phyloP scores from a whole-genome alignment of 768 basidiomycete species.

The Tremella mesenterica region DNA sequence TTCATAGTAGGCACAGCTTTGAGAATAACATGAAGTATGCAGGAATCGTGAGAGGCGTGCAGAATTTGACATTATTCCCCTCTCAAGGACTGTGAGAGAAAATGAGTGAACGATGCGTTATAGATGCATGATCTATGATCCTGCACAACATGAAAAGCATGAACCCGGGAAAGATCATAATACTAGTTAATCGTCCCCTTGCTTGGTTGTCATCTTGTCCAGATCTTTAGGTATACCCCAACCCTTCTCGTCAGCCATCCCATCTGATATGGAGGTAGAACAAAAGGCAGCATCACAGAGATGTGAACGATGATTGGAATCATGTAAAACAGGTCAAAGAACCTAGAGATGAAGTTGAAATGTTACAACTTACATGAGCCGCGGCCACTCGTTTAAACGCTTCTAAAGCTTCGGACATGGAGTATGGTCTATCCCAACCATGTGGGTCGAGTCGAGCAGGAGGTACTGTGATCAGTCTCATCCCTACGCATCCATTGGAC shows the following conservation, averaged over 20 bases:
- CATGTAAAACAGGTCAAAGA: not conserved
- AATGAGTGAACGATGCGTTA: too few species aligned
- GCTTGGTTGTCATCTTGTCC: slow-evolving; percentile 6
- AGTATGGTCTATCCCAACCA: slow-evolving; percentile 45
- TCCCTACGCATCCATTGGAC: not conserved
- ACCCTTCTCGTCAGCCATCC: slow-evolving; percentile 5
- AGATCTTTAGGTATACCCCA: slow-evolving; percentile 28
- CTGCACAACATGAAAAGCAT: too few species aligned
- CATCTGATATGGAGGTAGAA: not conserved
- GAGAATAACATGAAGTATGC: too few species aligned
- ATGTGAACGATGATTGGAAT: not conserved
- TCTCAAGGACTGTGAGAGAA: too few species aligned
- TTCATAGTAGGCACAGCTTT: too few species aligned
- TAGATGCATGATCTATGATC: too few species aligned
- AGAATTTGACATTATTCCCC: too few species aligned
- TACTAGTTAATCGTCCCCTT: not conserved
- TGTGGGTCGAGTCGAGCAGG: slow-evolving; percentile 18
- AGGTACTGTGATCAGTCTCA: slow-evolving; percentile 7
- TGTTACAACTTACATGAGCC: slow-evolving; percentile 50
- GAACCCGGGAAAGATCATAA: too few species aligned
- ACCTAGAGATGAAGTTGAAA: too few species aligned
- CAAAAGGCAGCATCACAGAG: too few species aligned
- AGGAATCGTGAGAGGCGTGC: too few species aligned
- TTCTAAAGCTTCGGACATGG: slow-evolving; percentile 54
- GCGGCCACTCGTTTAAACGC: slow-evolving; percentile 61